Evolutionary conservation across 2,329 filamentous ascomycete species (phyloP), one percentile per base, ranked within the genome.

Genomic region (Knufia fluminis): DNA sequence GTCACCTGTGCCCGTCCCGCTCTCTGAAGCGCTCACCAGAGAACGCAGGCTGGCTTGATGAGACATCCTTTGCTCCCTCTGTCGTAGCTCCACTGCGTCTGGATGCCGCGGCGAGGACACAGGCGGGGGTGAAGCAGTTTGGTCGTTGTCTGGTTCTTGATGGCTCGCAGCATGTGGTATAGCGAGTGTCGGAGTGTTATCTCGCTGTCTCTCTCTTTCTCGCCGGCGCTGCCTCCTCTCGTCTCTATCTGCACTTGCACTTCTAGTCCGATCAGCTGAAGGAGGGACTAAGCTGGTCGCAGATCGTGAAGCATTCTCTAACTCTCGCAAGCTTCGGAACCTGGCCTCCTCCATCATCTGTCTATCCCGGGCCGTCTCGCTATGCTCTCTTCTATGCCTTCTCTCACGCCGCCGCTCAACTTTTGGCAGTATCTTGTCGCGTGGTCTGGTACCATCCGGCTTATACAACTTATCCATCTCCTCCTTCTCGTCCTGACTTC

Each of bases 21-120:
- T 55, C 54, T 90, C 85, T 0, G 85, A 86, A 3, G 83, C 78
- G 61, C 86, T 90, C 52, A 97, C 81, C 52, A 97, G 69, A 8
- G 86, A 94, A 47, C 90, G 75, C 55, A 97, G 71, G 51, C 89
- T 95, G 0, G 88, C 84, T 69, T 97, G 91, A 62, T 96, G 91
- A 62, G 92, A 88, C 42, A 96, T 75, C 44, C 85, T 71, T 19
- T 68, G 64, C 43, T 69, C 65, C 26, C 59, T 53, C 33, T 58
- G 52, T 40, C 62, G 65, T 16, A 64, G 61, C 44, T 63, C 54
- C 12, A 60, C 61, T 14, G 57, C 57, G 41, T 58, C 52, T 22
- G 57, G 57, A 49, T 59, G 57, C 22, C 57, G 49, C 6, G 55
- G 54, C 17, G 57, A 59, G 9, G 50, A 44, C 2, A 39, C 24